Conservation (phyloP, 2,329 filamentous ascomycete species). For the Pseudopyricularia cyperi region DNA sequence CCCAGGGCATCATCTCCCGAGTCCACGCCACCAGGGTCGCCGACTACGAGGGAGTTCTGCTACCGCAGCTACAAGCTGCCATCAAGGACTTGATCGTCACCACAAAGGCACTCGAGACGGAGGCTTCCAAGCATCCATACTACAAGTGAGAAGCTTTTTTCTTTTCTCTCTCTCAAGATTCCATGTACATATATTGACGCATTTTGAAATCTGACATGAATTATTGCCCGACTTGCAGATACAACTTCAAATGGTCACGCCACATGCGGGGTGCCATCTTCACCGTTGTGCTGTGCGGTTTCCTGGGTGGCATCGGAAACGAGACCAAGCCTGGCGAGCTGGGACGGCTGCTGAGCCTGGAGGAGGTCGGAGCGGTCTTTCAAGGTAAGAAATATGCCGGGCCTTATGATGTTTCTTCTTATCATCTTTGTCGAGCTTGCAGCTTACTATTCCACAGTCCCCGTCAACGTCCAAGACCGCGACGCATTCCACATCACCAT, state of each 20-base stretch:
- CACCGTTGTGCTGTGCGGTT: conserved; percentile 47
- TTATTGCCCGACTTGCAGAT: conserved; percentile 26
- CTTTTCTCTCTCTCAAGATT: no score
- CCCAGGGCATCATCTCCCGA: conserved; percentile 72
- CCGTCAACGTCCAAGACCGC: conserved; percentile 77
- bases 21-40: conserved; percentile 61
- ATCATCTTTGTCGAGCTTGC: background rate
- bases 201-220: background rate
- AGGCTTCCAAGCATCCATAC: conserved; percentile 81
- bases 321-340: conserved; percentile 39
- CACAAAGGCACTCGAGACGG: conserved; percentile 53
- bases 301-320: conserved; percentile 61
- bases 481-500: conserved; percentile 93
- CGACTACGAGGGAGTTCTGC: conserved; percentile 23
- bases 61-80: conserved; percentile 56
- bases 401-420: background rate
- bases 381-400: no score
- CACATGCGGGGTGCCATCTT: conserved; percentile 68
- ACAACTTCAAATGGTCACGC: conserved; percentile 77
- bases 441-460: conserved; percentile 40
- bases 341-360: conserved; percentile 68
- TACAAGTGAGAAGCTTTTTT: conserved; percentile 87
- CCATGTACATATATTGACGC: no score
- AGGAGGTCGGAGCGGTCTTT: conserved; percentile 71
- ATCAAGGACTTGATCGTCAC: conserved; percentile 62